A percentile compares a stretch with the other conserved stretches of the same genome.
Conservation (phyloP, 345 rosid species). For the Gossypium anomalum region DNA sequence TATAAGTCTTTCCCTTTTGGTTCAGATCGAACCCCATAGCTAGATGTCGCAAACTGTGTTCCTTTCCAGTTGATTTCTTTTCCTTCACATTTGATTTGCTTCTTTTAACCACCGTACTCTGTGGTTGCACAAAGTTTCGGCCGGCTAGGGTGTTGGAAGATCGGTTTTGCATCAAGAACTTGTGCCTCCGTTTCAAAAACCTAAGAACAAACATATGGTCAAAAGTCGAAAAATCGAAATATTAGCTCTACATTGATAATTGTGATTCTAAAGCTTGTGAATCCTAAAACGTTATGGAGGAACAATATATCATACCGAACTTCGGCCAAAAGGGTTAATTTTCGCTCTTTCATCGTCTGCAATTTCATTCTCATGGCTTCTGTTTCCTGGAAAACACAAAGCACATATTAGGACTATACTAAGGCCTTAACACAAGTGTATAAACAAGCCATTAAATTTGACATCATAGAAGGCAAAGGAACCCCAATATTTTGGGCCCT, state of each 20-base stretch:
- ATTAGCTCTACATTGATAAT: not conserved
- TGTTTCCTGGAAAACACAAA: conserved; percentile 50
- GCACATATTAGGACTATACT: not conserved
- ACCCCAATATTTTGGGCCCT: not conserved
- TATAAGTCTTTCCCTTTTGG: conserved; percentile 22
- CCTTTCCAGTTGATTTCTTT: conserved; percentile 23
- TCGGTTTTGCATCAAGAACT: conserved; percentile 49
- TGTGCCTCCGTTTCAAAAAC: conserved; percentile 61
- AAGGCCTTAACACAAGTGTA: not conserved
- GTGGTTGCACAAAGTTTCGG: conserved; percentile 18
- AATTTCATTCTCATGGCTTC: conserved; percentile 44
- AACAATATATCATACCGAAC: conserved; percentile 48
- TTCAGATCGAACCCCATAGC: conserved; percentile 20
- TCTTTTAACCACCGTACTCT: conserved; percentile 17
- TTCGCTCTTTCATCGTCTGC: conserved; percentile 54
- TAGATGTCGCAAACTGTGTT: conserved; percentile 5
- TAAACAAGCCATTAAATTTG: not conserved
- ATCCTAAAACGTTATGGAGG: not conserved
- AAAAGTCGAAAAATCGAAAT: not conserved
- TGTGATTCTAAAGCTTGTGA: not conserved
- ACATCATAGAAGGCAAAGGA: not conserved
- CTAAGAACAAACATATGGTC: conserved; percentile 30
- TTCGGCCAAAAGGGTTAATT: conserved; percentile 52
- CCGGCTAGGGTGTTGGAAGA: conserved; percentile 18
- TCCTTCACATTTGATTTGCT: conserved; percentile 27